phyloP scores from a whole-genome alignment of 305 asterid species.

The Lippia alba region DNA sequence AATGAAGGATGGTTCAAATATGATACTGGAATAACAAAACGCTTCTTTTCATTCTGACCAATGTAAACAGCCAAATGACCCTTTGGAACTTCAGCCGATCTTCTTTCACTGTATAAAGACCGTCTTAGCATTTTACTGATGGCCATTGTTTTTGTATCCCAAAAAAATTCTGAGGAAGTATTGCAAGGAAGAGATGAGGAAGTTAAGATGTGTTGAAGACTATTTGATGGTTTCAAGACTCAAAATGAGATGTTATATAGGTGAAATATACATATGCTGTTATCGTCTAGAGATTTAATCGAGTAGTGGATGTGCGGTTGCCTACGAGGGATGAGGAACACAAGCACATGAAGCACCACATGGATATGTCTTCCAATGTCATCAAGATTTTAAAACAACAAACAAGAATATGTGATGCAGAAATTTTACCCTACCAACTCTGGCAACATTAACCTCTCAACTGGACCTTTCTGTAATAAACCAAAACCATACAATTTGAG shows the following conservation, averaged over 20 bases:
- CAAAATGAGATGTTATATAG: not conserved
- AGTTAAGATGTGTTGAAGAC: not conserved
- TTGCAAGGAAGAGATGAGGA: not conserved
- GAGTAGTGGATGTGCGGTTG: no score
- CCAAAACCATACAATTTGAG: not conserved
- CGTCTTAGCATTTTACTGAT: constrained; percentile 29
- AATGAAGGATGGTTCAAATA: constrained; percentile 41
- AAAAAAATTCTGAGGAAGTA: no score
- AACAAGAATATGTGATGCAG: no score
- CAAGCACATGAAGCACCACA: not conserved
- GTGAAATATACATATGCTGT: no score
- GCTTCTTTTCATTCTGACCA: constrained; percentile 47
- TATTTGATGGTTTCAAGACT: not conserved
- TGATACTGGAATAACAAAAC: constrained; percentile 46
- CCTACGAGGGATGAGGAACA: not conserved
- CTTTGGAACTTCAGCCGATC: constrained; percentile 39
- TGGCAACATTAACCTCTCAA: not conserved
- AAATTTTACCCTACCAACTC: not conserved
- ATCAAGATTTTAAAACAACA: not conserved
- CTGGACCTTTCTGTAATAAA: not conserved
- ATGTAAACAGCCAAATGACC: constrained; percentile 48
- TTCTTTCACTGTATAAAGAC: constrained; percentile 32
- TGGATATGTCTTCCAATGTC: not conserved
- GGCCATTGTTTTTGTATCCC: no score
- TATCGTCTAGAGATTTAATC: no score